Evolutionary conservation across 2,329 filamentous ascomycete species (phyloP).

Genomic region (Talaromyces sp.): DNA sequence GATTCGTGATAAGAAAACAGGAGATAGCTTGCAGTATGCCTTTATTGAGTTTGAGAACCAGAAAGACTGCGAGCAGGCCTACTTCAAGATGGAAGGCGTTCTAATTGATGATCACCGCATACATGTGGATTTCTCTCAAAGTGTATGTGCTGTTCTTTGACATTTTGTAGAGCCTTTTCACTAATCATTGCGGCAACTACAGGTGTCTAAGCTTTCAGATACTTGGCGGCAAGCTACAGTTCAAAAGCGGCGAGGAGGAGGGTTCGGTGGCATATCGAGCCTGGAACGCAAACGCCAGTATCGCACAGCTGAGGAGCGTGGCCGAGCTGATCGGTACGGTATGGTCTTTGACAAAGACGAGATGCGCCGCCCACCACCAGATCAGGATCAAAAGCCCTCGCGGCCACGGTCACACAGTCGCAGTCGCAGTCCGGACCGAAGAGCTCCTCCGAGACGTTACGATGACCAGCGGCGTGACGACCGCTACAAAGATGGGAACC

Average conservation of each 20-base stretch:
- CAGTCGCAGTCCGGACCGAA: slow-evolving; percentile 42
- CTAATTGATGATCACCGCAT: slow-evolving; percentile 96
- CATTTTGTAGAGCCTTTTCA: slow-evolving; percentile 11
- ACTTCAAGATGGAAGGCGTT: slow-evolving; percentile 98
- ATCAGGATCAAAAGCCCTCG: slow-evolving; percentile 20
- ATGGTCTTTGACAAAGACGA: slow-evolving; percentile 80
- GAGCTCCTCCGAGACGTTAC: slow-evolving; percentile 19
- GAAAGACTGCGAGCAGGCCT: slow-evolving; percentile 87
- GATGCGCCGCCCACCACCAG: slow-evolving; percentile 48
- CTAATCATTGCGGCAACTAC: slow-evolving; percentile 22
- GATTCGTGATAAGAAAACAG: slow-evolving; percentile 88
- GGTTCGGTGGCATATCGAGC: slow-evolving; percentile 85
- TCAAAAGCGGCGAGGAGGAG: slow-evolving; percentile 70
- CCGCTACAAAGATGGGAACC: slow-evolving; percentile 39
- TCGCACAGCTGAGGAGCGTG: slow-evolving; percentile 59
- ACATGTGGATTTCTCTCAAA: slow-evolving; percentile 98
- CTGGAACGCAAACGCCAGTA: slow-evolving; percentile 92
- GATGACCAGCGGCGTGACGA: slow-evolving; percentile 37
- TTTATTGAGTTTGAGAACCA: slow-evolving; percentile 97
- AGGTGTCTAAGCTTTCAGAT: slow-evolving; percentile 74
- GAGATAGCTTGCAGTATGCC: slow-evolving; percentile 92
- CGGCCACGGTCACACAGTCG: slow-evolving; percentile 25
- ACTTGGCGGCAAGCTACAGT: slow-evolving; percentile 86
- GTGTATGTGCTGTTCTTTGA: slow-evolving; percentile 54
- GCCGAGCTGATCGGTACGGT: slow-evolving; percentile 57